Conservation (phyloP, 1,139 yeast genomes). For the Nakaseomyces uthaithaninus region DNA sequence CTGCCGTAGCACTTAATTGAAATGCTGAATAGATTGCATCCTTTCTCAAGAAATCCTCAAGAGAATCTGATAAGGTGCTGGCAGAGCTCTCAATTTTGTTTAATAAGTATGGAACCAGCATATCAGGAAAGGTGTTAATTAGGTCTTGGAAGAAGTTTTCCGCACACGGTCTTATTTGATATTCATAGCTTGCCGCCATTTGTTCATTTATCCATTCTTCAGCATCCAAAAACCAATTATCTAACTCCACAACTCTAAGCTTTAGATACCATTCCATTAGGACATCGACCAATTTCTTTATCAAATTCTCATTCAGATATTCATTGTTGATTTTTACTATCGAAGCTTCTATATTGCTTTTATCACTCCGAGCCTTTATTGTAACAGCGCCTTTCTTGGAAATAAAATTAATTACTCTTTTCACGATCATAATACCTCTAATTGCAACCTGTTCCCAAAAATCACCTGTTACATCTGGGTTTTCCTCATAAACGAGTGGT, state of each 20-base stretch:
- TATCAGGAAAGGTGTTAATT: slow-evolving; percentile 52
- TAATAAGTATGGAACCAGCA: slow-evolving; percentile 54
- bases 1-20: slow-evolving; percentile 63
- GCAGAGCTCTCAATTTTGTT: slow-evolving; percentile 48
- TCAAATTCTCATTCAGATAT: slow-evolving; percentile 50
- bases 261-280: slow-evolving; percentile 67
- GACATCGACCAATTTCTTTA: slow-evolving; percentile 54
- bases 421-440: slow-evolving; percentile 60
- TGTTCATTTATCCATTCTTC: slow-evolving; percentile 91
- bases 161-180: slow-evolving; percentile 78
- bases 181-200: slow-evolving; percentile 70
- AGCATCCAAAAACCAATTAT: slow-evolving; percentile 75
- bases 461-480: slow-evolving; percentile 42
- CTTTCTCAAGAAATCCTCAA: slow-evolving; percentile 51
- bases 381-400: slow-evolving; percentile 60
- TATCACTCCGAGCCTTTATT: slow-evolving; percentile 53
- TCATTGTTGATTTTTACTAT: slow-evolving; percentile 43
- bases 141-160: slow-evolving; percentile 77
- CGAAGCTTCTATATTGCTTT: slow-evolving; percentile 52
- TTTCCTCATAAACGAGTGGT: slow-evolving; percentile 43
- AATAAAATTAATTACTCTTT: slow-evolving; percentile 53
- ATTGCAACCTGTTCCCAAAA: slow-evolving; percentile 75
- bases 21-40: slow-evolving; percentile 80
- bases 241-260: slow-evolving; percentile 66
- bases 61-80: slow-evolving; percentile 30